A percentile compares a stretch with the other conserved stretches of the same genome.
phyloP scores from a whole-genome alignment of 2,329 filamentous ascomycete genomes.

The Aspergillus sp. region DNA sequence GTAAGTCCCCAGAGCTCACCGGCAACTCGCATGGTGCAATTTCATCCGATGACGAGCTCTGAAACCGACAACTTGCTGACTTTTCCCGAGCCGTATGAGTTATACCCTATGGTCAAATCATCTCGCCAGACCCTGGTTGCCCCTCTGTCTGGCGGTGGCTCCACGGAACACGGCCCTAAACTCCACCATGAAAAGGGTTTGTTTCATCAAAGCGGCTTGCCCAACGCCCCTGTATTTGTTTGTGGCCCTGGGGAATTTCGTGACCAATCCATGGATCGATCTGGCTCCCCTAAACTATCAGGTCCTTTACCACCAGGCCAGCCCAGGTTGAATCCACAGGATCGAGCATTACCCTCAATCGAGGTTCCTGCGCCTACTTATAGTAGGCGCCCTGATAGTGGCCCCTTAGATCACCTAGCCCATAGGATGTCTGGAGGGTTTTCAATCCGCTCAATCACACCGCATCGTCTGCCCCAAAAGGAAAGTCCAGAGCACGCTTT shows the following conservation, averaged over 20 bases:
- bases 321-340: slow-evolving; percentile 23
- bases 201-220: slow-evolving; percentile 16
- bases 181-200: slow-evolving; percentile 18
- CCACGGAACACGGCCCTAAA: slow-evolving; percentile 22
- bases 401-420: slow-evolving; percentile 27
- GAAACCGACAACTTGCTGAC: slow-evolving; percentile 22
- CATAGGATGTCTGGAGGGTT: slow-evolving; percentile 29
- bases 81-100: slow-evolving; percentile 24
- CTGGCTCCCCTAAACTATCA: slow-evolving; percentile 16
- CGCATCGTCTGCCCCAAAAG: slow-evolving; percentile 22
- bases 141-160: slow-evolving; percentile 20
- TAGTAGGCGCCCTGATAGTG: slow-evolving; percentile 22
- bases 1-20: slow-evolving; percentile 17
- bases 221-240: slow-evolving; percentile 33
- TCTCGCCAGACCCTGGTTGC: slow-evolving; percentile 21
- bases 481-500: slow-evolving; percentile 20
- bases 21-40: background rate
- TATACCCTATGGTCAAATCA: slow-evolving; percentile 17
- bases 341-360: slow-evolving; percentile 37
- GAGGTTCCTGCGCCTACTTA: slow-evolving; percentile 27
- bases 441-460: slow-evolving; percentile 31
- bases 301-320: slow-evolving; percentile 17
- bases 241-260: slow-evolving; percentile 26
- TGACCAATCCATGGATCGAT: slow-evolving; percentile 17
- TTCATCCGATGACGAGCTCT: background rate